A percentile compares a stretch with the other conserved stretches of the same genome.
These are phyloP conservation scores for Vachellia collinsii DNA, from an alignment of 306 rosid species.

Conservation along the genomic window DNA sequence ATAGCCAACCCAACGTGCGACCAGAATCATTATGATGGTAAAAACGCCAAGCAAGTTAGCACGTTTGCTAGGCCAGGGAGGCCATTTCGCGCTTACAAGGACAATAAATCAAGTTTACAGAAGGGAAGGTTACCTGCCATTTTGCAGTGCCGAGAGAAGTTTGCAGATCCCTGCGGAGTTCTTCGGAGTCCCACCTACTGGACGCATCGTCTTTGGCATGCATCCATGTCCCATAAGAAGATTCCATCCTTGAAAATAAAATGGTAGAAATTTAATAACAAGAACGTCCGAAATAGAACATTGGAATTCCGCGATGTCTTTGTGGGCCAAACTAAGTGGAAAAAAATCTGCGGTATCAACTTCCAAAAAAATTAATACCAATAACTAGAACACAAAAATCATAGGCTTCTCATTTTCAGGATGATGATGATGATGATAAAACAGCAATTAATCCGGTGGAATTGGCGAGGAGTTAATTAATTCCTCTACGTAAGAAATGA, in stretches of 20 bases:
- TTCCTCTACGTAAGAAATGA: background rate
- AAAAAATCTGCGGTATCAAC: background rate
- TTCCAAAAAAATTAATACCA: background rate
- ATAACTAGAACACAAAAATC: conserved; percentile 15
- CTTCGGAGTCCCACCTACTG: conserved; percentile 65
- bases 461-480: conserved; percentile 9
- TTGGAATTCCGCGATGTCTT: background rate
- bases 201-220: conserved; percentile 63
- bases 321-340: background rate
- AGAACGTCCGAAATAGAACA: background rate
- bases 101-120: background rate
- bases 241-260: conserved; percentile 76
- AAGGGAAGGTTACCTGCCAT: conserved; percentile 78
- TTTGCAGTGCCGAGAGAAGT: conserved; percentile 89
- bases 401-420: conserved; percentile 3
- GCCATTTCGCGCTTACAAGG: background rate
- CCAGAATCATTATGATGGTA: conserved; percentile 23
- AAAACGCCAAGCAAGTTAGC: conserved; percentile 1
- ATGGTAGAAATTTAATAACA: conserved; percentile 32
- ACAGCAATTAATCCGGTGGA: background rate
- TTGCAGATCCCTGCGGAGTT: conserved; percentile 76
- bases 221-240: conserved; percentile 78
- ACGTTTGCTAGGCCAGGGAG: background rate
- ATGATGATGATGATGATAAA: background rate
- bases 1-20: conserved; percentile 38